Evolutionary conservation across 148 eudicot genomes (phyloP).

Genomic region (Persicaria tinctoria): DNA sequence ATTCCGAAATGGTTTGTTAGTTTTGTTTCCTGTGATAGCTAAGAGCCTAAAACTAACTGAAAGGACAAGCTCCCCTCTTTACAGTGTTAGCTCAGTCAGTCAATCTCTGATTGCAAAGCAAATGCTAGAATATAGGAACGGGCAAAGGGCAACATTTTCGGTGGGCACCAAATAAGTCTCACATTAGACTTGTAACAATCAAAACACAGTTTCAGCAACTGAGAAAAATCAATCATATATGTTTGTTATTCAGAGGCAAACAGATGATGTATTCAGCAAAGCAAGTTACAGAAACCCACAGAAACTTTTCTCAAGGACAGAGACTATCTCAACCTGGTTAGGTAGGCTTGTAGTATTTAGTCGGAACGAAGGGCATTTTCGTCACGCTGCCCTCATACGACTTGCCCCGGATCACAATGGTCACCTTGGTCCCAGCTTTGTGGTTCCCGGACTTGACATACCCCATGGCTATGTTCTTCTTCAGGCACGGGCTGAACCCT

Average conservation of each 20-base stretch:
- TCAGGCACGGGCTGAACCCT: conserved; percentile 94
- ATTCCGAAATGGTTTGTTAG: too few relatives aligned
- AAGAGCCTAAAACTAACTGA: too few relatives aligned
- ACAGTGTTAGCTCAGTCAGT: too few relatives aligned
- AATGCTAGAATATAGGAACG: too few relatives aligned
- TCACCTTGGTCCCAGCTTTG: conserved; percentile 76
- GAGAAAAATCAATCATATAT: neutral
- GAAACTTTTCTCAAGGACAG: neutral
- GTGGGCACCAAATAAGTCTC: too few relatives aligned
- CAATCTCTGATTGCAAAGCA: too few relatives aligned
- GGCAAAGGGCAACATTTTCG: too few relatives aligned
- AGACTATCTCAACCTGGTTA: neutral
- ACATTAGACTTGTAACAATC: neutral
- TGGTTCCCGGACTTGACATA: conserved; percentile 86
- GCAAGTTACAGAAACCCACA: neutral
- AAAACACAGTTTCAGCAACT: neutral
- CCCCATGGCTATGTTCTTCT: conserved; percentile 98
- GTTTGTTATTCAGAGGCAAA: neutral
- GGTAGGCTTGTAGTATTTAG: conserved; percentile 74
- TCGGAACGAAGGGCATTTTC: conserved; percentile 95
- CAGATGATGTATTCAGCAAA: neutral
- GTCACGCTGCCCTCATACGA: conserved; percentile 69
- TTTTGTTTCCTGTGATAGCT: too few relatives aligned
- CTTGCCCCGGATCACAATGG: conserved; percentile 70
- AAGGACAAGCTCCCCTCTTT: too few relatives aligned